A percentile compares a stretch with the other conserved stretches of the same genome.
Conservation (phyloP, 2,329 filamentous ascomycete species). For the Fonsecaea nubica region DNA sequence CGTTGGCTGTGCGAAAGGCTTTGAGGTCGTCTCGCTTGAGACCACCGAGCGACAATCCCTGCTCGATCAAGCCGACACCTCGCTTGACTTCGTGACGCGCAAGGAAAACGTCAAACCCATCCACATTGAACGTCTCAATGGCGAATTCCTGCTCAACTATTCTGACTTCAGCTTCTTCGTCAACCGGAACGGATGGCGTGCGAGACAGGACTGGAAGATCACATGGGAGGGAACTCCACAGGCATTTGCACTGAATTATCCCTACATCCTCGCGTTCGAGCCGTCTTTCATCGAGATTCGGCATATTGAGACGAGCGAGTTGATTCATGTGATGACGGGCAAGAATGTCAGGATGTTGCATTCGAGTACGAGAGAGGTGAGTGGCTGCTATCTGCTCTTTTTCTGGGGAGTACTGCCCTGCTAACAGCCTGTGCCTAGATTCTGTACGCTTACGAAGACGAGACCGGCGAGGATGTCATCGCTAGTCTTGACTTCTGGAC, state of each 20-base stretch:
- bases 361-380: conserved; percentile 93
- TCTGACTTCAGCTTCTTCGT: conserved; percentile 99
- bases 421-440: conserved; percentile 66
- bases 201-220: conserved; percentile 94
- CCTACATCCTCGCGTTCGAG: conserved; percentile 97
- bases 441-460: conserved; percentile 95
- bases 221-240: conserved; percentile 95
- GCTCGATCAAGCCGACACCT: conserved; percentile 96
- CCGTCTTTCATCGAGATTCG: conserved; percentile 96
- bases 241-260: conserved; percentile 91
- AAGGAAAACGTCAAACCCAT: conserved; percentile 94
- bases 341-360: conserved; percentile 98
- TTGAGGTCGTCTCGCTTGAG: conserved; percentile 95
- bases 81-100: conserved; percentile 92
- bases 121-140: conserved; percentile 94
- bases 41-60: conserved; percentile 98
- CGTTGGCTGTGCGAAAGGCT: conserved; percentile 92
- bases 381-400: conserved; percentile 40
- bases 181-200: conserved; percentile 97
- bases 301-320: conserved; percentile 87
- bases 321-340: conserved; percentile 93
- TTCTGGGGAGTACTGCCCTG: background rate
- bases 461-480: conserved; percentile 89
- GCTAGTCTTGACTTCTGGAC: conserved; percentile 97
- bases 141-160: conserved; percentile 97